These are phyloP conservation scores for Astrothelium subdiscretum DNA, from an alignment of 495 filamentous ascomycete species.

Conservation along the genomic window DNA sequence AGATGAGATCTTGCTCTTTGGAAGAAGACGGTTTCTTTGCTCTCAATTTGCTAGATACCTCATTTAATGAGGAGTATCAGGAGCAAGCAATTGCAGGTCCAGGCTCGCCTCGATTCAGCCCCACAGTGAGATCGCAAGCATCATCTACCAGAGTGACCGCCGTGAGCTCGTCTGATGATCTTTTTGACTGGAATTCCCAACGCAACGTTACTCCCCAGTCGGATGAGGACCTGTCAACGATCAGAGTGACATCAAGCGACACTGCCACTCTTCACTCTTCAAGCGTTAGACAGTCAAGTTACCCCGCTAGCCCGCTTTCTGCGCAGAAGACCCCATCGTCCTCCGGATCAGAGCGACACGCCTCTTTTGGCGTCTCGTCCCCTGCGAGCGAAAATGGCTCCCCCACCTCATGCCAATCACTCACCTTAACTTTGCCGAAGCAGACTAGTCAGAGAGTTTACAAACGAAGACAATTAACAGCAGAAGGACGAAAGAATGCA, in stretches of 20 bases:
- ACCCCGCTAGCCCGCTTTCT: not conserved
- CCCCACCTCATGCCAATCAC: not conserved
- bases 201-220: not conserved
- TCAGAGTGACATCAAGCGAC: no score
- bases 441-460: not conserved
- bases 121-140: not conserved
- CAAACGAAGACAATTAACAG: not conserved
- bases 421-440: not conserved
- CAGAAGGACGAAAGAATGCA: not conserved
- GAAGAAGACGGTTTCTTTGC: not conserved
- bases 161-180: not conserved
- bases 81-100: not conserved
- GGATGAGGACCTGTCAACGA: not conserved
- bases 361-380: not conserved
- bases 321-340: not conserved
- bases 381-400: not conserved
- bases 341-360: not conserved
- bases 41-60: not conserved
- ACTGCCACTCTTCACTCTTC: not conserved
- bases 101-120: not conserved
- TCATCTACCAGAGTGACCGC: not conserved
- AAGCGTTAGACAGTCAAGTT: not conserved
- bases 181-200: not conserved
- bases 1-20: not conserved
- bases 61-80: not conserved